Evolutionary conservation across 768 basidiomycete genomes (phyloP).

Genomic region (Mycena venus): DNA sequence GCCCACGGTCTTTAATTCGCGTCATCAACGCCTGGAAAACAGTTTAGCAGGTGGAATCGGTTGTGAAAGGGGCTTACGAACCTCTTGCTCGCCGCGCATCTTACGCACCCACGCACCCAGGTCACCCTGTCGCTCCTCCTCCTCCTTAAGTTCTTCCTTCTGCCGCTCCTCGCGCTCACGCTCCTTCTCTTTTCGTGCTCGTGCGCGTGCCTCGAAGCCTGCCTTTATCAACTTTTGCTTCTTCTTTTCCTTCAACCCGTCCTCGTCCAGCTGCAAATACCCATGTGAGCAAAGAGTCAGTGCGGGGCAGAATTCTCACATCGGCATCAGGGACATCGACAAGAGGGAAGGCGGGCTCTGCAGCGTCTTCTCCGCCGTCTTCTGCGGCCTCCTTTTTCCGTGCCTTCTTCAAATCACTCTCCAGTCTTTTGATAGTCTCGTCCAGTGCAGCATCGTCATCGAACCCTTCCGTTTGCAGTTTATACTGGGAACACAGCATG

Average conservation of each 20-base stretch:
- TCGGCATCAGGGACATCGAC: constrained; percentile 93
- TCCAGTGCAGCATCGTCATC: constrained; percentile 85
- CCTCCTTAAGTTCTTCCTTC: constrained; percentile 79
- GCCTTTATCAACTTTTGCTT: constrained; percentile 95
- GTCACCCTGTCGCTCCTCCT: constrained; percentile 81
- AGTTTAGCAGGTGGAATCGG: neutral
- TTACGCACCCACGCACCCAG: constrained; percentile 80
- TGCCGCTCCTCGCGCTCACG: constrained; percentile 83
- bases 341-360: constrained; percentile 91
- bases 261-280: constrained; percentile 80
- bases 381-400: constrained; percentile 87
- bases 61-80: constrained; percentile 40
- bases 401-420: constrained; percentile 79
- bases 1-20: constrained; percentile 87
- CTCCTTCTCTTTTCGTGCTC: constrained; percentile 89
- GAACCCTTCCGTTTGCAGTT: constrained; percentile 77
- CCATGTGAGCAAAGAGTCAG: neutral
- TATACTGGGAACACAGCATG: constrained; percentile 54
- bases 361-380: constrained; percentile 68
- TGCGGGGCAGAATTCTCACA: constrained; percentile 54
- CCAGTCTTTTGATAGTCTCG: constrained; percentile 88
- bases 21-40: constrained; percentile 75
- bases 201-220: constrained; percentile 90
- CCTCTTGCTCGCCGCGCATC: constrained; percentile 86
- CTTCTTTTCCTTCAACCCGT: constrained; percentile 93